Conservation (phyloP, 768 basidiomycete species). For the Gloeophyllum trabeum region DNA sequence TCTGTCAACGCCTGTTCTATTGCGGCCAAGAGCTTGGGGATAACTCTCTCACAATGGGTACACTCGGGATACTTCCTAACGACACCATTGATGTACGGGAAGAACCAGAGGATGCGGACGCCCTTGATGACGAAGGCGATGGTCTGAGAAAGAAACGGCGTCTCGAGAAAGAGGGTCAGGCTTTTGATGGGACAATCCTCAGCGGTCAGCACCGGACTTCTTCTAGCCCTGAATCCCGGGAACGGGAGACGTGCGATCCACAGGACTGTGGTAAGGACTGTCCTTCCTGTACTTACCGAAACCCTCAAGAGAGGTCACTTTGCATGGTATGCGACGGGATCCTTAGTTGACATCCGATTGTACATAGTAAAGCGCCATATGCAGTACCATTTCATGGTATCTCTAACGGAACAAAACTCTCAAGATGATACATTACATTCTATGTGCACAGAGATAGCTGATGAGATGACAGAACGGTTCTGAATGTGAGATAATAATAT, state of each 20-base stretch:
- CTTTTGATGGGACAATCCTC: conserved; percentile 69
- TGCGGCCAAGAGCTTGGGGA: conserved; percentile 53
- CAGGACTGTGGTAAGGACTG: conserved; percentile 71
- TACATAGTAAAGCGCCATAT: too few species aligned
- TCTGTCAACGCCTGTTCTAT: conserved; percentile 64
- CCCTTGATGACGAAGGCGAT: conserved; percentile 37
- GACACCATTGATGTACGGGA: conserved; percentile 59
- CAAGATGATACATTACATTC: too few species aligned
- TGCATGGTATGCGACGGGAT: conserved; percentile 21
- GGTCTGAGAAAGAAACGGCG: conserved; percentile 33
- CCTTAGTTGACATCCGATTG: too few species aligned
- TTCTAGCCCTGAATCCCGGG: too few species aligned
- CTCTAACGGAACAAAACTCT: too few species aligned
- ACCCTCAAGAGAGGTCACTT: conserved; percentile 5
- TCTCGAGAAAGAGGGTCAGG: conserved; percentile 44
- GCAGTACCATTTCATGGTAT: too few species aligned
- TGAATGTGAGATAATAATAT: too few species aligned
- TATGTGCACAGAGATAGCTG: too few species aligned
- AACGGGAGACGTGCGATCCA: too few species aligned
- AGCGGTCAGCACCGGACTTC: too few species aligned
- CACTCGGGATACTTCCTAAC: conserved; percentile 45
- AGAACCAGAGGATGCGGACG: conserved; percentile 48
- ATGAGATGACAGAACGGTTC: too few species aligned
- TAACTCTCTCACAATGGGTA: conserved; percentile 36
- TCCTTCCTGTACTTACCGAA: conserved; percentile 26